Evolutionary conservation across 1,284 basidiomycete genomes (phyloP), one percentile per base, ranked within the genome.

Genomic region (Malassezia nana): DNA sequence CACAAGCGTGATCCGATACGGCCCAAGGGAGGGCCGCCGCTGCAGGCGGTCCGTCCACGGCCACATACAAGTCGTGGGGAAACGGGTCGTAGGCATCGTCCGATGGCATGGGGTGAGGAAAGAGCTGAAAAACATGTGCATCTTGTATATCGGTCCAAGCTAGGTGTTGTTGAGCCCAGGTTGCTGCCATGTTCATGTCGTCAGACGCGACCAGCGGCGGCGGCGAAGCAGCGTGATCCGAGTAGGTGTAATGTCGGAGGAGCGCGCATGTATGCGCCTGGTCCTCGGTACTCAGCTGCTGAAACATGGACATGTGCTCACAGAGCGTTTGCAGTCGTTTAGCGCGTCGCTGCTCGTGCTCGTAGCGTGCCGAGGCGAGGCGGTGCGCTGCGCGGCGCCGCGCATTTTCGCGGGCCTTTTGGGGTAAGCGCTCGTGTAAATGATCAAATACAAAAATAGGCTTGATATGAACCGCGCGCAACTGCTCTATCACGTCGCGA

Each of bases 401-500:
- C 6, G 43, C 33, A 22, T 55, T 22, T 35, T 49, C 46, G 32
- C 25, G 38, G 4, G 25, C 13, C 32, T 55, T 55, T 18, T 46
- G 42, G 5, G 47, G 48, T 6, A 55, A 43, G 18, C 53, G 53
- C 22, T 32, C 48, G 6, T 29, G 32, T 9, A 25, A 26, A 13
- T 55, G 41, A 30, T 55, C 53, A 46, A 55, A 55, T n/a, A 55
- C 53, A 32, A 55, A 39, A 25, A 55, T 50, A 12, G 53, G 53
- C 24, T 7, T n/a, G 8, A 39, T 42, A 6, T 18, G 13, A 4
- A 35, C 41, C 6, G 9, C 18, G 15, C 30, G 40, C 46, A 55
- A 33, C 9, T 20, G 29, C 3, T 30, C n/a, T 6, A 50, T 29
- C 9, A 55, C 28, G n/a, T 45, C 18, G 16, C 9, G 12, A 4